Percentiles rank a stretch among this genome's conserved stretches.
These are phyloP conservation scores for Candida loeiensis DNA, from an alignment of 805 yeast species.

Conservation along the genomic window DNA sequence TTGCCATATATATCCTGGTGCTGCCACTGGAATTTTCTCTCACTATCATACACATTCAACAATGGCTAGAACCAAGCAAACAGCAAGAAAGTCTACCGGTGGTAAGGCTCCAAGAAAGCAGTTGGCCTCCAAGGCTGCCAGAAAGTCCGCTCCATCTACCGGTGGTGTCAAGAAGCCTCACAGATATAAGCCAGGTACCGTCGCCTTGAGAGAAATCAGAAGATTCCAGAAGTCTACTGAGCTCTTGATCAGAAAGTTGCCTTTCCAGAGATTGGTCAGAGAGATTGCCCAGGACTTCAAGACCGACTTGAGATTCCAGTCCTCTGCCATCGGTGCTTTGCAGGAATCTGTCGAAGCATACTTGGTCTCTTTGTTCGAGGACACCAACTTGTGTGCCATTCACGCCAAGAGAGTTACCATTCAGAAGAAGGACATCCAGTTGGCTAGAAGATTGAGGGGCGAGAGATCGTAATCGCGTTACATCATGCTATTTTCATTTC, in stretches of 20 bases:
- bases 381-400: slow-evolving; percentile 96
- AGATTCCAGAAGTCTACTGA: slow-evolving; percentile 97
- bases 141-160: slow-evolving; percentile 88
- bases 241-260: slow-evolving; percentile 90
- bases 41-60: slow-evolving; percentile 8
- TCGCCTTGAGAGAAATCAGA: slow-evolving; percentile 94
- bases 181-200: slow-evolving; percentile 97
- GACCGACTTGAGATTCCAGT: slow-evolving; percentile 93
- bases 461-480: slow-evolving; percentile 64
- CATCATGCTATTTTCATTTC: slow-evolving; percentile 10
- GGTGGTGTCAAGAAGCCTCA: slow-evolving; percentile 94
- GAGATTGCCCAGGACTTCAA: slow-evolving; percentile 94
- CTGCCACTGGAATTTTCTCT: background rate
- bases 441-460: slow-evolving; percentile 98
- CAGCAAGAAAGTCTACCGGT: slow-evolving; percentile 93
- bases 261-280: slow-evolving; percentile 95
- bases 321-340: slow-evolving; percentile 95
- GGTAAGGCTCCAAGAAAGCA: slow-evolving; percentile 96
- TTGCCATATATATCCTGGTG: background rate
- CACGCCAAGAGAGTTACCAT: slow-evolving; percentile 99
- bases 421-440: slow-evolving; percentile 96
- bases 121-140: slow-evolving; percentile 87
- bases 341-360: slow-evolving; percentile 99
- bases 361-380: slow-evolving; percentile 93
- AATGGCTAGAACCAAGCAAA: slow-evolving; percentile 94